Conservation (phyloP, 805 yeast genomes). For the Teunomyces aglyptinius region DNA sequence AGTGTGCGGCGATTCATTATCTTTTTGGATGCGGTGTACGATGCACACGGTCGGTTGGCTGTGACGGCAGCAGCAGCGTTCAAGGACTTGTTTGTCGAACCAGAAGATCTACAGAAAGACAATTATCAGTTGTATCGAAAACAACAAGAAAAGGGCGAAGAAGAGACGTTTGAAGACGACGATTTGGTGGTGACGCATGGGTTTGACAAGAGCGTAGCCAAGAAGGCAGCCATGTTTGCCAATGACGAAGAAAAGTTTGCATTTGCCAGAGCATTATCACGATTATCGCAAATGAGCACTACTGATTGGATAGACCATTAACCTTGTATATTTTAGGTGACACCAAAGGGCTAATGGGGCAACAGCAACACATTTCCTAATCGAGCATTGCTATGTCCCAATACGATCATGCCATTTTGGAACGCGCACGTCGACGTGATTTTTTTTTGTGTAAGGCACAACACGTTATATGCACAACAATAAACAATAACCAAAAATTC, state of each 20-base stretch:
- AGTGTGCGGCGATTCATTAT: constrained; percentile 89
- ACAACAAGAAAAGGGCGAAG: constrained; percentile 35
- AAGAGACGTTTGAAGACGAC: constrained; percentile 49
- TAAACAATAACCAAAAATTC: neutral
- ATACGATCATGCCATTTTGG: neutral
- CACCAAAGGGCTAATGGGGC: too few species aligned
- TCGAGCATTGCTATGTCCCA: neutral
- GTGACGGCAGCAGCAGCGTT: constrained; percentile 88
- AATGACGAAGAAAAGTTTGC: constrained; percentile 96
- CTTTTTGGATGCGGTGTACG: constrained; percentile 93
- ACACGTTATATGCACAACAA: neutral
- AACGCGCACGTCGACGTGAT: too few species aligned
- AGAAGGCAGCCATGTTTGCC: constrained; percentile 73
- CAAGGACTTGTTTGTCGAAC: constrained; percentile 81
- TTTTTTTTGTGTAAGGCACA: neutral
- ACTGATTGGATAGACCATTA: constrained; percentile 84
- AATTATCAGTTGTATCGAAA: constrained; percentile 43
- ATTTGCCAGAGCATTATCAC: constrained; percentile 88
- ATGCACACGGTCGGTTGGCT: constrained; percentile 81
- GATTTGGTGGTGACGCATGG: constrained; percentile 74
- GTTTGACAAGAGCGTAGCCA: constrained; percentile 67
- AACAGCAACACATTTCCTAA: neutral
- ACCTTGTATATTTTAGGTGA: too few species aligned
- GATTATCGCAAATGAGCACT: constrained; percentile 91
- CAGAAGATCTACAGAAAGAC: constrained; percentile 55